These are phyloP conservation scores for Albugo candida DNA, from an alignment of 352 stramenopile genomes.

Conservation along the genomic window DNA sequence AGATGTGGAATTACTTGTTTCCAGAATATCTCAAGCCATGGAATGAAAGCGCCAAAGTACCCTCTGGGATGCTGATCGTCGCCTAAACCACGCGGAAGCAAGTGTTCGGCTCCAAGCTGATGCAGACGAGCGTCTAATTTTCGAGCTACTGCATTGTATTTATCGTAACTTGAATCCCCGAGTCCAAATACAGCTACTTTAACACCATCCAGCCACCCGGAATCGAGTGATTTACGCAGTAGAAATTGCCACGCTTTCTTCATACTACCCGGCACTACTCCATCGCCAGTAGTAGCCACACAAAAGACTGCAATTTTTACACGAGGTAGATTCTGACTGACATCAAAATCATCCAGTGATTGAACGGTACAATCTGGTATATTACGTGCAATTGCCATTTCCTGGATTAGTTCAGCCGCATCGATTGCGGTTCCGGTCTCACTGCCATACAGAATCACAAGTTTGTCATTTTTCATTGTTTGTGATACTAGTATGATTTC, in stretches of 20 bases:
- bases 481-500: no score
- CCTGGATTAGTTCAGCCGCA: conserved; percentile 57
- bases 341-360: conserved; percentile 51
- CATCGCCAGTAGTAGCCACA: conserved; percentile 82
- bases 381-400: conserved; percentile 33
- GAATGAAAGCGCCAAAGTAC: conserved; percentile 69
- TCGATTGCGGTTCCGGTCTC: conserved; percentile 81
- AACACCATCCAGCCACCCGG: conserved; percentile 42
- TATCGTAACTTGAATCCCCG: conserved; percentile 83
- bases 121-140: conserved; percentile 67
- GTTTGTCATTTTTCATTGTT: conserved; percentile 2
- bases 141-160: conserved; percentile 82
- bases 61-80: conserved; percentile 80
- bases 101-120: conserved; percentile 63
- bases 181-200: conserved; percentile 81
- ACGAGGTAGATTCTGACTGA: conserved; percentile 19
- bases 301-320: conserved; percentile 74
- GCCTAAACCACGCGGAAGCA: conserved; percentile 56
- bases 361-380: conserved; percentile 27
- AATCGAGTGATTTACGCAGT: conserved; percentile 59
- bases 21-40: conserved; percentile 67
- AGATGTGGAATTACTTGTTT: conserved; percentile 13
- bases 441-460: conserved; percentile 80
- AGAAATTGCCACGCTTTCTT: conserved; percentile 61
- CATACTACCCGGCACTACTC: conserved; percentile 85